Evolutionary conservation across 2,329 filamentous ascomycete species (phyloP), one percentile per base, ranked within the genome.

Genomic region (Colletotrichum tofieldiae): DNA sequence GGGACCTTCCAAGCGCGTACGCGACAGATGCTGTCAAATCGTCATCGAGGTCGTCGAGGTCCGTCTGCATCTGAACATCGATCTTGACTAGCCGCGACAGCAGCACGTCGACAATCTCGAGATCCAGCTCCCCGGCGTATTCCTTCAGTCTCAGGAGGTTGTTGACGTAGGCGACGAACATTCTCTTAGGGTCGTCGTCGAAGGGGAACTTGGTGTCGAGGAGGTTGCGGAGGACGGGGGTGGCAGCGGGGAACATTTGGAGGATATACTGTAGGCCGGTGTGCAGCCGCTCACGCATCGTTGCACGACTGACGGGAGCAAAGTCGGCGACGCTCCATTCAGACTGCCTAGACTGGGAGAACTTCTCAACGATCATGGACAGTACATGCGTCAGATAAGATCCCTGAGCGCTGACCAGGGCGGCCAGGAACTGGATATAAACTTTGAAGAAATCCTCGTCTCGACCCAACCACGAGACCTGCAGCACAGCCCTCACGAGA

Each of bases 41-140:
- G 74, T 98, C 96, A 74, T 98, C 96, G 73, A 98, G 85, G 77
- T 98, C 95, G 74, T 98, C 95, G 77, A 98, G 86, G 78, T 98
- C 95, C 61, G 95, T 90, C 82, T 98, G 96, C 81, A 98, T 96
- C 79, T 98, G 94, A 1, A 97, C 94, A 79, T 99, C 96, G 71
- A 98, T 94, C 82, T 96, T 96, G 78, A 98, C 94, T 9, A 98
- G 87, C 74, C 94, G 92, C 76, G 96, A 93, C 52, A 95, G 93
- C 59, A 98, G 93, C 16, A 97, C 85, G 67, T 94, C 92, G 74
- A 98, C 88, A 32, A 98, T 91, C 73, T 97, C 93, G 9, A 93
- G 90, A 73, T 92, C 92, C 45, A 98, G 84, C 71, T 93, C 92
- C 0, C 94, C 92, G 1, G 93, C 90, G 79, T 98, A 98, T 60